These are phyloP conservation scores for Xanthoceras sorbifolium DNA, from an alignment of 345 rosid genomes.

Conservation along the genomic window DNA sequence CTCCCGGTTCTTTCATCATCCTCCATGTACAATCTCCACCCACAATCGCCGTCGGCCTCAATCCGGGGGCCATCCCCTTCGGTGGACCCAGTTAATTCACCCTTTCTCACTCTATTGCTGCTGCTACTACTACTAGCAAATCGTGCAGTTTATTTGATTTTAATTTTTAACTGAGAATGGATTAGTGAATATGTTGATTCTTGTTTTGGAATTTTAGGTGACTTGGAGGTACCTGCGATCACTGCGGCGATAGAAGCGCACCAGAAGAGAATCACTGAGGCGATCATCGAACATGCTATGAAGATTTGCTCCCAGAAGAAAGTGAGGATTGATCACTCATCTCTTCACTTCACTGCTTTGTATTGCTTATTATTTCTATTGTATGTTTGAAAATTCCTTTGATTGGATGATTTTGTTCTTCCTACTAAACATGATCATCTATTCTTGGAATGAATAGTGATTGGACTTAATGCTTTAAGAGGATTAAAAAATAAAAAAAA, in stretches of 20 bases:
- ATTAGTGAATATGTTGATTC: constrained; percentile 7
- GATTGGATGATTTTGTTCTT: no score
- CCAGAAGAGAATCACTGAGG: constrained; percentile 69
- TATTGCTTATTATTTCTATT: no score
- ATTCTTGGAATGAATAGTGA: neutral
- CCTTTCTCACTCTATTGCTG: neutral
- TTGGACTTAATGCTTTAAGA: neutral
- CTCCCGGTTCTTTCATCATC: constrained; percentile 52
- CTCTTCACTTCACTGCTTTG: neutral
- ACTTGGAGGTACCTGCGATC: constrained; percentile 84
- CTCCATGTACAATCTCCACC: constrained; percentile 89
- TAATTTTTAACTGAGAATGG: neutral
- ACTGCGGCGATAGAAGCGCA: constrained; percentile 85
- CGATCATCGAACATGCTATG: constrained; percentile 59
- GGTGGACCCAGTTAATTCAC: constrained; percentile 80
- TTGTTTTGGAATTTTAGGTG: constrained; percentile 40
- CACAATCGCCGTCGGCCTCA: constrained; percentile 66
- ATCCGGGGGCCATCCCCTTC: constrained; percentile 85
- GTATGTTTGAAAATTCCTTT: neutral
- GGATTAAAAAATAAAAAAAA: neutral
- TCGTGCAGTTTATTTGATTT: neutral
- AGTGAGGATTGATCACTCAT: constrained; percentile 28
- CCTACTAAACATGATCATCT: no score
- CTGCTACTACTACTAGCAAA: no score
- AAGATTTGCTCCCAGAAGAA: constrained; percentile 58